phyloP scores from a whole-genome alignment of 2,329 filamentous ascomycete genomes.

The Orbilia brochopaga region DNA sequence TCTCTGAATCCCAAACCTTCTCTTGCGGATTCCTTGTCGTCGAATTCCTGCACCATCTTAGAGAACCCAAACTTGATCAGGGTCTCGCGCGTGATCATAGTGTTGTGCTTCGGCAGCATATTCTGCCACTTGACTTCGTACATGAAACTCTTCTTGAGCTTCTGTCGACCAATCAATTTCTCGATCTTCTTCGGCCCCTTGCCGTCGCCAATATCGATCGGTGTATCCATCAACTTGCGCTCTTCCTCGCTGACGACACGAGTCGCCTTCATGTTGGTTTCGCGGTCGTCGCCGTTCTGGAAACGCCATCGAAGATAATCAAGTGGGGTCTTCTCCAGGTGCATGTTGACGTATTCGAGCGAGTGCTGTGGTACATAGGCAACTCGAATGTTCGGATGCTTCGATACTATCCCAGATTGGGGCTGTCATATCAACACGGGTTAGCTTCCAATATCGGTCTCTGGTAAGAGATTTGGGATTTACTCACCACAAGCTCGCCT shows the following conservation, averaged over 20 bases:
- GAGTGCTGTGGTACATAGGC: slow-evolving; percentile 99
- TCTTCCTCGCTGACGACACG: slow-evolving; percentile 85
- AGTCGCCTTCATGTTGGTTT: slow-evolving; percentile 97
- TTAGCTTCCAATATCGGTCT: neutral
- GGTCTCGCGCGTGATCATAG: slow-evolving; percentile 89
- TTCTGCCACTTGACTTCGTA: slow-evolving; percentile 93
- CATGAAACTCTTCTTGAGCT: slow-evolving; percentile 99
- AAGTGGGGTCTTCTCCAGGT: slow-evolving; percentile 97
- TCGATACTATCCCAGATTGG: slow-evolving; percentile 86
- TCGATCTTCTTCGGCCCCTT: slow-evolving; percentile 79
- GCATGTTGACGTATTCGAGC: slow-evolving; percentile 98
- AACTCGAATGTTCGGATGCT: slow-evolving; percentile 97
- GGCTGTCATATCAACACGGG: slow-evolving; percentile 57
- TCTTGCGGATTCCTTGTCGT: slow-evolving; percentile 97
- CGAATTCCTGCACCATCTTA: slow-evolving; percentile 96
- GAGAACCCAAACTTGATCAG: slow-evolving; percentile 82
- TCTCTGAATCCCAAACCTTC: slow-evolving; percentile 96
- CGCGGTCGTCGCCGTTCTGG: slow-evolving; percentile 92
- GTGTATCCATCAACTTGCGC: slow-evolving; percentile 87
- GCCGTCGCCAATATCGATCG: slow-evolving; percentile 82
- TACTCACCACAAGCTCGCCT: slow-evolving; percentile 72
- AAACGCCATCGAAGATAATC: slow-evolving; percentile 99
- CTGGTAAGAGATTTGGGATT: neutral
- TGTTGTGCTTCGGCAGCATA: slow-evolving; percentile 90
- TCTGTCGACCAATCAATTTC: slow-evolving; percentile 90